Percentiles rank a stretch among this genome's conserved stretches.
These are phyloP conservation scores for Smittium mucronatum DNA, from an alignment of 371 early-diverging fungal species.

Conservation along the genomic window DNA sequence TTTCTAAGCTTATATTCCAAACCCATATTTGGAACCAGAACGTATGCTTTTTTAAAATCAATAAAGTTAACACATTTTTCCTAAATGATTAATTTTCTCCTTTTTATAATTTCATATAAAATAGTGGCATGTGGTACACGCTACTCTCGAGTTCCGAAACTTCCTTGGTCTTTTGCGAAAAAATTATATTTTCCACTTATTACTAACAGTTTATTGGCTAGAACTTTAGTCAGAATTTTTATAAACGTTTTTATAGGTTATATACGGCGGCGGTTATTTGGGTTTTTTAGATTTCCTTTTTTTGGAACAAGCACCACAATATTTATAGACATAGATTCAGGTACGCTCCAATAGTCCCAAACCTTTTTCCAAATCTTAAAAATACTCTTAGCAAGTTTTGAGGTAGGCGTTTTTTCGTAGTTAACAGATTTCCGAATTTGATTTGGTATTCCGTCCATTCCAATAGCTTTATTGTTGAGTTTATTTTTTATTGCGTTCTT, in stretches of 20 bases:
- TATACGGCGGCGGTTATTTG: background rate
- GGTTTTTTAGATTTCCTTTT: conserved; percentile 1
- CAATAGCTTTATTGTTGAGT: background rate
- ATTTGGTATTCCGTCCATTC: conserved; percentile 3
- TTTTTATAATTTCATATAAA: conserved; percentile 5
- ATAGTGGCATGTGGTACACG: background rate
- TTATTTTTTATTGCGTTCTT: background rate
- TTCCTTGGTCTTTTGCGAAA: background rate
- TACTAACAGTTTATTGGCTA: background rate
- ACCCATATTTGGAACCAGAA: background rate
- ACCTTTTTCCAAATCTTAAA: background rate
- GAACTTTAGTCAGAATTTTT: background rate
- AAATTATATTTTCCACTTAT: background rate
- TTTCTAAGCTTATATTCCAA: background rate
- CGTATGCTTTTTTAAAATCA: background rate
- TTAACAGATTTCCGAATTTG: background rate
- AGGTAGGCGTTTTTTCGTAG: background rate
- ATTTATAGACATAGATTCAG: background rate
- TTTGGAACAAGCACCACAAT: background rate
- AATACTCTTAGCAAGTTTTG: background rate
- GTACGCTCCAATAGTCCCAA: background rate
- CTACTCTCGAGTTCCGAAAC: background rate
- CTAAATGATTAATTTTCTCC: background rate
- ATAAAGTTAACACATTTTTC: background rate
- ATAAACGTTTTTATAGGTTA: background rate